Evolutionary conservation across 1,284 basidiomycete species (phyloP).

Genomic region (Lignosus rhinocerotis): DNA sequence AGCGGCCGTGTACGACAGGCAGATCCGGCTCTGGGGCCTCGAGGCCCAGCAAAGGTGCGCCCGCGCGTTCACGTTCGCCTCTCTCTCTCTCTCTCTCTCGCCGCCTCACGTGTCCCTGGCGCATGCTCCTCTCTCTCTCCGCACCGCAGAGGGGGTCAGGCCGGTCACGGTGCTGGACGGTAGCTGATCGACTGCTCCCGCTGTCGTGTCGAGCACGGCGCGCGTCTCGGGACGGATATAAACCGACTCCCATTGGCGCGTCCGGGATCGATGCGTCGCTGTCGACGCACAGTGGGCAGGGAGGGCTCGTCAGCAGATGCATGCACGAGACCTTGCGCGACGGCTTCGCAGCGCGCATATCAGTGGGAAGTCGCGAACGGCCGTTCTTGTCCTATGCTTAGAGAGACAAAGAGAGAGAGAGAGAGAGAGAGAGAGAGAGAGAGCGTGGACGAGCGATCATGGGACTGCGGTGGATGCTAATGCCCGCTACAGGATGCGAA

Average conservation of each 20-base stretch:
- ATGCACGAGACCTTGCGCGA: neutral
- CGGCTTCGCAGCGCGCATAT: constrained; percentile 4
- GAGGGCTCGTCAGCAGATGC: constrained; percentile 2
- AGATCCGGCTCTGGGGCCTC: constrained; percentile 96
- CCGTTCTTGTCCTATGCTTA: constrained; percentile 6
- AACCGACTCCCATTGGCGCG: constrained; percentile 1
- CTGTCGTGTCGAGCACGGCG: neutral
- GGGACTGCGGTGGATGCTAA: constrained; percentile 8
- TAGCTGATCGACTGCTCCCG: neutral
- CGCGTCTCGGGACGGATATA: neutral
- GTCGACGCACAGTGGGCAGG: neutral
- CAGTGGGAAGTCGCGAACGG: neutral
- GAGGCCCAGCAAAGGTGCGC: constrained; percentile 92
- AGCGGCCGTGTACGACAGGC: constrained; percentile 91
- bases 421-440: neutral
- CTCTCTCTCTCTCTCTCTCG: too few relatives aligned
- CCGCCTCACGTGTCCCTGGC: neutral
- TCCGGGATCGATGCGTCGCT: neutral
- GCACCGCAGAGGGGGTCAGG: neutral
- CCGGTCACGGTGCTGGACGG: neutral
- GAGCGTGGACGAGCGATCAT: constrained; percentile 1
- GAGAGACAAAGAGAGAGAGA: neutral
- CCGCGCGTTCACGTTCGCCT: neutral
- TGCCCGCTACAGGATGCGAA: constrained; percentile 74
- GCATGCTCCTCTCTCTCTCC: neutral